Evolutionary conservation across 129 eudicot species (phyloP).

Genomic region (Flaveria trinervia): DNA sequence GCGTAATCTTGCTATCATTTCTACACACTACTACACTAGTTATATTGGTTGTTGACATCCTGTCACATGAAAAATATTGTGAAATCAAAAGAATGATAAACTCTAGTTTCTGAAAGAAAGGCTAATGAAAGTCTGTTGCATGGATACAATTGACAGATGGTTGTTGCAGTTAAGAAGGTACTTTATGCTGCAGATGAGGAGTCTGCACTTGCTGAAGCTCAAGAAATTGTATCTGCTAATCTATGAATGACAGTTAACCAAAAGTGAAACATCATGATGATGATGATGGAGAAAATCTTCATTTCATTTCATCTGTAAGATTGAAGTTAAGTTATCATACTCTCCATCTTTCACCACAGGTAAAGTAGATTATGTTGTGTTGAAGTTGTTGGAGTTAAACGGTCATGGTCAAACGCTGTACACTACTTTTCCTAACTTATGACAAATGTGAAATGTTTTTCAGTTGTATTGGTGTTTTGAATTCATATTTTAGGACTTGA

Average conservation of each 20-base stretch:
- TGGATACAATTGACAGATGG: slow-evolving; percentile 55
- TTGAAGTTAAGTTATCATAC: slow-evolving; percentile 24
- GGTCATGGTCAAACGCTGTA: neutral
- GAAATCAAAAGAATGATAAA: neutral
- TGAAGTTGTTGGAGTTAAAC: neutral
- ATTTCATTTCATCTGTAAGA: slow-evolving; percentile 20
- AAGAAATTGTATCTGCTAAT: slow-evolving; percentile 41
- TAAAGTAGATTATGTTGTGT: slow-evolving; percentile 23
- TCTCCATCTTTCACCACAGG: slow-evolving; percentile 6
- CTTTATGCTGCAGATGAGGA: slow-evolving; percentile 75
- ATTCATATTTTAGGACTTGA: neutral
- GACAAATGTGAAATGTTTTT: slow-evolving; percentile 17
- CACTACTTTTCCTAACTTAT: slow-evolving; percentile 6
- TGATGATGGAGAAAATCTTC: slow-evolving; percentile 23
- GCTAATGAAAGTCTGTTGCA: neutral
- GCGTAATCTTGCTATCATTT: neutral
- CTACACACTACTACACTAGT: neutral
- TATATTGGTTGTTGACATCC: neutral
- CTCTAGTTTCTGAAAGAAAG: neutral
- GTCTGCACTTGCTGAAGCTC: slow-evolving; percentile 75
- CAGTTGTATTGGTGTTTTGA: neutral
- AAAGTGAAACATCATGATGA: slow-evolving; percentile 19
- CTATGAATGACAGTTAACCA: slow-evolving; percentile 18
- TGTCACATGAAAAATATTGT: neutral
- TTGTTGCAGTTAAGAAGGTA: slow-evolving; percentile 69